phyloP scores from a whole-genome alignment of 495 filamentous ascomycete genomes.

The Choiromyces venosus region DNA sequence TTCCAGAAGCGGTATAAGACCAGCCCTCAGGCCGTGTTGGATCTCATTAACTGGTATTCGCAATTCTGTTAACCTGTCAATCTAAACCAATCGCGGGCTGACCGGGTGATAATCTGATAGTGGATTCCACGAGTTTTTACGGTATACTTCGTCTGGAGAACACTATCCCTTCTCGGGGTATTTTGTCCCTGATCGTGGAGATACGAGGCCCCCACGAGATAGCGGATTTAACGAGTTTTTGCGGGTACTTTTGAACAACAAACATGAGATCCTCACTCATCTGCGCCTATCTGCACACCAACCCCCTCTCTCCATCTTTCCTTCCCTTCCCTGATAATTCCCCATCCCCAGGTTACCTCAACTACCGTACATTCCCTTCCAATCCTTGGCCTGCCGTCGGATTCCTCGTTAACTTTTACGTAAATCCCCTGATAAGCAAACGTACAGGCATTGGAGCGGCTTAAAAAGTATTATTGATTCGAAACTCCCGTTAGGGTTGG shows the following conservation, averaged over 20 bases:
- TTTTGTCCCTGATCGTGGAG: too few species aligned
- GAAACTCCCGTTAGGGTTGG: background rate
- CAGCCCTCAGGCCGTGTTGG: too few species aligned
- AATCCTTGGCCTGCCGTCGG: background rate
- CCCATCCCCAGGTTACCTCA: background rate
- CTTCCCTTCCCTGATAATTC: background rate
- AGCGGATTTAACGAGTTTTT: too few species aligned
- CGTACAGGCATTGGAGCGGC: background rate
- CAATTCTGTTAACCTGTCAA: too few species aligned
- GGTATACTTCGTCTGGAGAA: too few species aligned
- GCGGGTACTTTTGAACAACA: background rate
- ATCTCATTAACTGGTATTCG: too few species aligned
- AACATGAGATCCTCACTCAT: background rate
- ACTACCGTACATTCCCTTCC: background rate
- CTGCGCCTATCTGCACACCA: background rate
- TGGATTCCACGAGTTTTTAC: too few species aligned
- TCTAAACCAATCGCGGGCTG: too few species aligned
- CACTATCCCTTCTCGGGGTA: too few species aligned
- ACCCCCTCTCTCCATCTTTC: background rate
- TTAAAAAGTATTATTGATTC: background rate
- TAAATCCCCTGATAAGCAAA: conserved; percentile 1
- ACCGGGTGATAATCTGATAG: too few species aligned
- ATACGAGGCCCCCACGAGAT: too few species aligned
- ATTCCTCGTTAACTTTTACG: background rate
- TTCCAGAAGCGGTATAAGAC: too few species aligned